phyloP scores from a whole-genome alignment of 768 basidiomycete genomes.

The Collybia mongolica region DNA sequence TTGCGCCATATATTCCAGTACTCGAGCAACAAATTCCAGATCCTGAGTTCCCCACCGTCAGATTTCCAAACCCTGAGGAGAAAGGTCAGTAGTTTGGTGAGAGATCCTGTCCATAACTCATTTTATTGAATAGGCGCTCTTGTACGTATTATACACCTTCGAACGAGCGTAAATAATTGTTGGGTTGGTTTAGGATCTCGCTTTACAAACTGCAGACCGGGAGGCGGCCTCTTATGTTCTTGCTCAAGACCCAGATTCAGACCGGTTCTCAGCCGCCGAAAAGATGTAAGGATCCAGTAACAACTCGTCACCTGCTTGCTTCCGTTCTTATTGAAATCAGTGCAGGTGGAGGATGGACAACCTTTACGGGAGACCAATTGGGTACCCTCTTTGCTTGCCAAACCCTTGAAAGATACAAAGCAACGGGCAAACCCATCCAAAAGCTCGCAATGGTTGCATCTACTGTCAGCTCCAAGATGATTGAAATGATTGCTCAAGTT shows the following conservation, averaged over 20 bases:
- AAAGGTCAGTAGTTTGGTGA: conserved; percentile 48
- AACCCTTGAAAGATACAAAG: conserved; percentile 40
- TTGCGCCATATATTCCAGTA: conserved; percentile 60
- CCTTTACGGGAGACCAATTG: conserved; percentile 85
- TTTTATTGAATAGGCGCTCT: conserved; percentile 40
- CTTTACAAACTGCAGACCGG: conserved; percentile 58
- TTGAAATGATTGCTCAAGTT: conserved; percentile 66
- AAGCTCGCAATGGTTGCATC: conserved; percentile 86
- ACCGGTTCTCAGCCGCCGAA: conserved; percentile 80
- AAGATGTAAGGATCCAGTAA: conserved; percentile 39
- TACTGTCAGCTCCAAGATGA: conserved; percentile 90
- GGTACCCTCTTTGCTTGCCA: conserved; percentile 51
- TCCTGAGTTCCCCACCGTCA: conserved; percentile 83
- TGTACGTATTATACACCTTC: conserved; percentile 26
- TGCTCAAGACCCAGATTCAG: conserved; percentile 89
- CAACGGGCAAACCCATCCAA: conserved; percentile 41
- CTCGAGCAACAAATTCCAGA: conserved; percentile 69
- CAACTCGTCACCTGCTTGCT: background rate
- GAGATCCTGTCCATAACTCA: background rate
- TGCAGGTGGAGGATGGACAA: conserved; percentile 56
- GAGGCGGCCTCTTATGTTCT: conserved; percentile 62
- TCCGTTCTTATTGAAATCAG: conserved; percentile 19
- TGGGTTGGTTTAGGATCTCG: conserved; percentile 54
- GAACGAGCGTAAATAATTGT: background rate
- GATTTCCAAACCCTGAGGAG: conserved; percentile 90